Conservation (phyloP, 2,329 filamentous ascomycete genomes). For the Elsinoe perseae region DNA sequence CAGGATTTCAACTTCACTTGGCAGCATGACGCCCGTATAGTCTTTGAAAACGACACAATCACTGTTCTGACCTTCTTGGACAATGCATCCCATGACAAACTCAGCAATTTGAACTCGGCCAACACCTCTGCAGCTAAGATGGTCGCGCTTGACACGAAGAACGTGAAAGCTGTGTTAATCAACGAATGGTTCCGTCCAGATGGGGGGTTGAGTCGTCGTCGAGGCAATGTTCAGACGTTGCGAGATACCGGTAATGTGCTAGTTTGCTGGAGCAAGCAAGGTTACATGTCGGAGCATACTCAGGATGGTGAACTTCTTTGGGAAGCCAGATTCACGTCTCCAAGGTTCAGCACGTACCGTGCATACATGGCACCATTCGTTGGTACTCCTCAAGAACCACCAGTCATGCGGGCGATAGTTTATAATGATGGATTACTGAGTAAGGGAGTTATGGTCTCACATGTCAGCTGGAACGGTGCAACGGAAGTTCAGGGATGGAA, state of each 20-base stretch:
- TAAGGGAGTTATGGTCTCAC: slow-evolving; percentile 23
- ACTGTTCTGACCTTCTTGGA: slow-evolving; percentile 14
- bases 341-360: slow-evolving; percentile 33
- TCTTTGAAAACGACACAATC: slow-evolving; percentile 10
- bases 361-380: slow-evolving; percentile 34
- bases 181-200: slow-evolving; percentile 30
- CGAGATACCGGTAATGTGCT: slow-evolving; percentile 31
- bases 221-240: slow-evolving; percentile 32
- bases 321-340: slow-evolving; percentile 29
- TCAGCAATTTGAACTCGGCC: not conserved
- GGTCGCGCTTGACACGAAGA: not conserved
- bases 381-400: slow-evolving; percentile 23
- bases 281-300: slow-evolving; percentile 30
- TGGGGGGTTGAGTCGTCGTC: slow-evolving; percentile 23
- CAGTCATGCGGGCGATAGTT: slow-evolving; percentile 28
- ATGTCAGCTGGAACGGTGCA: slow-evolving; percentile 48
- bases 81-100: slow-evolving; percentile 8
- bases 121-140: not conserved
- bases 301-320: slow-evolving; percentile 28
- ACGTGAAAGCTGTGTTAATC: slow-evolving; percentile 3
- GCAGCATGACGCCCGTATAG: slow-evolving; percentile 33
- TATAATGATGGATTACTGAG: not conserved
- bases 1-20: slow-evolving; percentile 33
- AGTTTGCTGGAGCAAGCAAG: slow-evolving; percentile 31
- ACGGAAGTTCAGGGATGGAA: slow-evolving; percentile 42